These are phyloP conservation scores for Xanthoconium stramineum DNA, from an alignment of 768 basidiomycete species.

Conservation along the genomic window DNA sequence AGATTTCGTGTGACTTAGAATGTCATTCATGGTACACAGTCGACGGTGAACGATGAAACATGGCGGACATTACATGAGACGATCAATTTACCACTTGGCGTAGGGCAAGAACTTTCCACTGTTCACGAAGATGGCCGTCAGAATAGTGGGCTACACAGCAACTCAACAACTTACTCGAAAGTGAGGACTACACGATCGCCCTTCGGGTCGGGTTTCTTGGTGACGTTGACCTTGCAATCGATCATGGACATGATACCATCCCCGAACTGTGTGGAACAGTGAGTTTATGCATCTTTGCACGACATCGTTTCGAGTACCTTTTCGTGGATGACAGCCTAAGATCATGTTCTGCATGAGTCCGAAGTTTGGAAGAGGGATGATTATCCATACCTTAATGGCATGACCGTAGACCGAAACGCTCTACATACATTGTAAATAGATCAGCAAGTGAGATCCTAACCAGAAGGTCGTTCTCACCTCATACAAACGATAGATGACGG, in stretches of 20 bases:
- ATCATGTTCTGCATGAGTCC: background rate
- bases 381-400: conserved; percentile 62
- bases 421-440: conserved; percentile 30
- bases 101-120: conserved; percentile 82
- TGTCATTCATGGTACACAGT: background rate
- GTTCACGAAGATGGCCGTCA: conserved; percentile 4
- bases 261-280: conserved; percentile 51
- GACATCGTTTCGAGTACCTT: conserved; percentile 40
- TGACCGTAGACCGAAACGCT: conserved; percentile 74
- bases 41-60: conserved; percentile 1
- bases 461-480: conserved; percentile 47
- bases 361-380: background rate
- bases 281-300: background rate
- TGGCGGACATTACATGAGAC: background rate
- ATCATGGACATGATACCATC: conserved; percentile 92
- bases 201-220: conserved; percentile 70
- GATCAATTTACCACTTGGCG: conserved; percentile 52
- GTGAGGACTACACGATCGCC: conserved; percentile 78
- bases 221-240: conserved; percentile 68
- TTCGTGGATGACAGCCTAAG: conserved; percentile 71
- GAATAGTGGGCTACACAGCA: background rate
- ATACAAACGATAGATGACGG: conserved; percentile 77
- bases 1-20: background rate
- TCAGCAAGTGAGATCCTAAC: background rate
- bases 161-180: conserved; percentile 59